Conservation (phyloP, 768 basidiomycete genomes). For the Flagelloscypha sp. region DNA sequence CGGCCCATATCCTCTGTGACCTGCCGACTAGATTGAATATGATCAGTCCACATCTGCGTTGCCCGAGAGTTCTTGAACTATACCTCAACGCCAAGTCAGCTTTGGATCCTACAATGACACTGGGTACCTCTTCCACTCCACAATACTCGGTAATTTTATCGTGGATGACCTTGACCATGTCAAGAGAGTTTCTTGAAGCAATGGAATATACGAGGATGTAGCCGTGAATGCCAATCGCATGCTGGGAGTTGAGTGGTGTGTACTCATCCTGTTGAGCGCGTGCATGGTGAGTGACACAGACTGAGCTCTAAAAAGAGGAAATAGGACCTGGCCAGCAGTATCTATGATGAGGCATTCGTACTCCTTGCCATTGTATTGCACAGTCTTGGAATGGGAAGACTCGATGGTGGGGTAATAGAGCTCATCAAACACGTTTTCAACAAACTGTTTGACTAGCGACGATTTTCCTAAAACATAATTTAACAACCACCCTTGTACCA, state of each 20-base stretch:
- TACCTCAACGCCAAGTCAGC: slow-evolving; percentile 72
- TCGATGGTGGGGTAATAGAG: slow-evolving; percentile 96
- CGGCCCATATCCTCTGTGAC: slow-evolving; percentile 69
- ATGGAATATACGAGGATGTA: slow-evolving; percentile 96
- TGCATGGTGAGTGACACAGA: too few species aligned
- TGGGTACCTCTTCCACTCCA: slow-evolving; percentile 77
- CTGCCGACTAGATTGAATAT: slow-evolving; percentile 30
- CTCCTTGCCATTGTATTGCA: slow-evolving; percentile 81
- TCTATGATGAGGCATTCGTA: slow-evolving; percentile 98
- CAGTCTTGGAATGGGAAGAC: slow-evolving; percentile 74
- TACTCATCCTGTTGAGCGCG: slow-evolving; percentile 99
- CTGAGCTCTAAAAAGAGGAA: too few species aligned
- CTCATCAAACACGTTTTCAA: slow-evolving; percentile 87
- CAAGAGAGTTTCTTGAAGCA: slow-evolving; percentile 80
- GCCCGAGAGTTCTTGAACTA: too few species aligned
- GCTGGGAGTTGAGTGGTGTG: slow-evolving; percentile 85
- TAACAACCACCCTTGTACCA: too few species aligned
- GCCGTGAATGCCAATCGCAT: slow-evolving; percentile 95
- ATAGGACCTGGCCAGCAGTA: slow-evolving; percentile 87
- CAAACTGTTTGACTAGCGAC: slow-evolving; percentile 86
- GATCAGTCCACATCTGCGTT: slow-evolving; percentile 5
- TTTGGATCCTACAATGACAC: slow-evolving; percentile 93
- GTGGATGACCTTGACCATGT: slow-evolving; percentile 89
- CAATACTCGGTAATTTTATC: slow-evolving; percentile 90
- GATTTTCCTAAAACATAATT: slow-evolving; percentile 66